phyloP scores from a whole-genome alignment of 2,329 filamentous ascomycete genomes.

The Cladosporium oxysporum region DNA sequence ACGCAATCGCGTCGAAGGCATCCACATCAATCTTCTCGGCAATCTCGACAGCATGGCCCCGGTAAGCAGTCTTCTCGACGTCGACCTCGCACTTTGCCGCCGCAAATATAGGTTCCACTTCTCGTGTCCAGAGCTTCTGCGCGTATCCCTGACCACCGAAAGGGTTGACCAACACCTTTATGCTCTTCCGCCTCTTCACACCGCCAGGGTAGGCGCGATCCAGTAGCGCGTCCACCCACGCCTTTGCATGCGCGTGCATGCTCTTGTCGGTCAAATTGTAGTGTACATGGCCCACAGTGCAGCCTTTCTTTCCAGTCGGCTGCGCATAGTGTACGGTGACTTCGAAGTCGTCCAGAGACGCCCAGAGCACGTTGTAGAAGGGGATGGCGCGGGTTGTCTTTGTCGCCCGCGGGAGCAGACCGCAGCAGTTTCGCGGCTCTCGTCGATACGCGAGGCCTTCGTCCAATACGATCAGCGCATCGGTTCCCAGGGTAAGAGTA shows the following conservation, averaged over 20 bases:
- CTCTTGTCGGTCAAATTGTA: slow-evolving; percentile 59
- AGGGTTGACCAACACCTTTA: slow-evolving; percentile 89
- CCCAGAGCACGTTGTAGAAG: slow-evolving; percentile 84
- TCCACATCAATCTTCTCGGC: slow-evolving; percentile 74
- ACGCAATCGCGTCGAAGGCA: slow-evolving; percentile 79
- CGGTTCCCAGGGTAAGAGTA: slow-evolving; percentile 61
- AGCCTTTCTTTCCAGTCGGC: slow-evolving; percentile 53
- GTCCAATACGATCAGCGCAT: slow-evolving; percentile 63
- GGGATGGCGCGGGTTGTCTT: slow-evolving; percentile 64
- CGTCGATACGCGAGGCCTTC: slow-evolving; percentile 53
- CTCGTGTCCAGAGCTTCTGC: slow-evolving; percentile 68
- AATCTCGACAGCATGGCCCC: slow-evolving; percentile 78
- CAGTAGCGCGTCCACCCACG: slow-evolving; percentile 67
- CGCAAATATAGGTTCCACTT: slow-evolving; percentile 79
- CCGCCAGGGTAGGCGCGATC: slow-evolving; percentile 69
- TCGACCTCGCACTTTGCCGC: slow-evolving; percentile 78
- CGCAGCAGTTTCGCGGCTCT: slow-evolving; percentile 57
- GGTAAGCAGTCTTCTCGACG: slow-evolving; percentile 68
- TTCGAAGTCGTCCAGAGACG: slow-evolving; percentile 60
- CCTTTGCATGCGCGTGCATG: slow-evolving; percentile 50
- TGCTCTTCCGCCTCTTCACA: slow-evolving; percentile 66
- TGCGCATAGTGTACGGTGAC: slow-evolving; percentile 74
- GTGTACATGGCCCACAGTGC: slow-evolving; percentile 62
- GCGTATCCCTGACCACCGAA: slow-evolving; percentile 82
- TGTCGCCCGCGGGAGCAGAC: slow-evolving; percentile 48